A percentile compares a stretch with the other conserved stretches of the same genome.
These are phyloP conservation scores for Podaxis sp. DNA, from an alignment of 768 basidiomycete genomes.

Conservation along the genomic window DNA sequence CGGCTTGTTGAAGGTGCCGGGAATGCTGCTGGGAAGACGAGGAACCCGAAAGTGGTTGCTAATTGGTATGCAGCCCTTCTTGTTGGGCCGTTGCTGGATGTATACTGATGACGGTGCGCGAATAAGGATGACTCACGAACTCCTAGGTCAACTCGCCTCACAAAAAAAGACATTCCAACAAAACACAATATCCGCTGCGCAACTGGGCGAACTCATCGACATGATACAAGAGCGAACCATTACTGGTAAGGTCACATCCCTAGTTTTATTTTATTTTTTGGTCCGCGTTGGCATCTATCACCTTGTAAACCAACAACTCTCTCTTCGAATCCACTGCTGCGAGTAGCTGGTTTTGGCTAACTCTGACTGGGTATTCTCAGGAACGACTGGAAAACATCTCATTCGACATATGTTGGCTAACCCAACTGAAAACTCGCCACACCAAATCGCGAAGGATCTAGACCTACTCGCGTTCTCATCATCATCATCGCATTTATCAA, in stretches of 20 bases:
- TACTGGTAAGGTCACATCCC: conserved; percentile 52
- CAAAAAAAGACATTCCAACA: conserved; percentile 53
- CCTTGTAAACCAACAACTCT: neutral
- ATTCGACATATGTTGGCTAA: conserved; percentile 68
- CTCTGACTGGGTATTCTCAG: conserved; percentile 33
- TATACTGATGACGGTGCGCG: neutral
- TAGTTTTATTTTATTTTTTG: neutral
- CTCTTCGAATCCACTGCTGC: neutral
- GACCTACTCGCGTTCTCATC: conserved; percentile 42
- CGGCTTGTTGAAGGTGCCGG: conserved; percentile 43
- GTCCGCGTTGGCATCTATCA: neutral
- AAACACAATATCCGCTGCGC: conserved; percentile 57
- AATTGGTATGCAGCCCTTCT: conserved; percentile 68
- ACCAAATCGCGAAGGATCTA: conserved; percentile 47
- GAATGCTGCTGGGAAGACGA: conserved; percentile 19
- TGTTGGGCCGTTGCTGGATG: neutral
- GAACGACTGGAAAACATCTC: conserved; percentile 75
- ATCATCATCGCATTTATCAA: neutral
- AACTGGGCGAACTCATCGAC: conserved; percentile 78
- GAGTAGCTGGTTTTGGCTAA: neutral
- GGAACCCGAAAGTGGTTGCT: conserved; percentile 69
- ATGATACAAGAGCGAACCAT: conserved; percentile 64
- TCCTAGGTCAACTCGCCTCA: conserved; percentile 74
- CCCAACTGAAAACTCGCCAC: conserved; percentile 34
- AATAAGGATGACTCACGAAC: conserved; percentile 82